phyloP scores from a whole-genome alignment of 352 stramenopile genomes.

The Globisporangium nodosum region DNA sequence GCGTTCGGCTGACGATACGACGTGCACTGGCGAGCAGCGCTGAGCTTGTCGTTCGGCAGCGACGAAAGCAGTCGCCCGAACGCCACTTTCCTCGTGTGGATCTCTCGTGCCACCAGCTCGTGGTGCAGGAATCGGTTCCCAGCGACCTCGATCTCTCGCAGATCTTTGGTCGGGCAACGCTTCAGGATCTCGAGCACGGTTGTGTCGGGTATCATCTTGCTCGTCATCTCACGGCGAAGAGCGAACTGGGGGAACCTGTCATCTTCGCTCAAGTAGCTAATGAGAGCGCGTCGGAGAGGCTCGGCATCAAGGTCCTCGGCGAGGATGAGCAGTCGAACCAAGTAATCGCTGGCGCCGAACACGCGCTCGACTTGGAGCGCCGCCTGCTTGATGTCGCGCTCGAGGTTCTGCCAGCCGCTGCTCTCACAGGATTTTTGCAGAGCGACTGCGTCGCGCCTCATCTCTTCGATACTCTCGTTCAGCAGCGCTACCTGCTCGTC shows the following conservation, averaged over 20 bases:
- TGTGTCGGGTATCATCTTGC: constrained; percentile 62
- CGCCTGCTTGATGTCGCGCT: constrained; percentile 45
- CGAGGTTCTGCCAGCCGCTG: constrained; percentile 46
- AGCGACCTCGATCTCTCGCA: constrained; percentile 38
- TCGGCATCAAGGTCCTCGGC: constrained; percentile 65
- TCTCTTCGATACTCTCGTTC: constrained; percentile 30
- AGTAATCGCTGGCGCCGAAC: constrained; percentile 67
- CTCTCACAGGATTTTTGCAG: constrained; percentile 50
- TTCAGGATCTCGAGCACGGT: constrained; percentile 66
- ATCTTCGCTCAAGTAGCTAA: constrained; percentile 48
- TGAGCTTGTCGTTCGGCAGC: constrained; percentile 55
- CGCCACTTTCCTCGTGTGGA: constrained; percentile 55
- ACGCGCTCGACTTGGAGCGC: constrained; percentile 57
- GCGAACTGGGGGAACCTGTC: constrained; percentile 53
- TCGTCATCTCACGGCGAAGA: constrained; percentile 63
- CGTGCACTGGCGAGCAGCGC: constrained; percentile 19
- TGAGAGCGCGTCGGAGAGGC: constrained; percentile 40
- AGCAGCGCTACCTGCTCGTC: constrained; percentile 36
- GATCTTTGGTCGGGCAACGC: constrained; percentile 35
- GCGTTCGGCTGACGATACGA: not conserved
- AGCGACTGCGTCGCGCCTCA: constrained; percentile 34
- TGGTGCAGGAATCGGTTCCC: constrained; percentile 50
- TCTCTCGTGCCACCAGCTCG: constrained; percentile 49
- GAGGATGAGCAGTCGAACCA: constrained; percentile 66
- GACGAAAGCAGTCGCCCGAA: constrained; percentile 46